These are phyloP conservation scores for Medicago ruthenica DNA, from an alignment of 306 rosid genomes.

Conservation along the genomic window DNA sequence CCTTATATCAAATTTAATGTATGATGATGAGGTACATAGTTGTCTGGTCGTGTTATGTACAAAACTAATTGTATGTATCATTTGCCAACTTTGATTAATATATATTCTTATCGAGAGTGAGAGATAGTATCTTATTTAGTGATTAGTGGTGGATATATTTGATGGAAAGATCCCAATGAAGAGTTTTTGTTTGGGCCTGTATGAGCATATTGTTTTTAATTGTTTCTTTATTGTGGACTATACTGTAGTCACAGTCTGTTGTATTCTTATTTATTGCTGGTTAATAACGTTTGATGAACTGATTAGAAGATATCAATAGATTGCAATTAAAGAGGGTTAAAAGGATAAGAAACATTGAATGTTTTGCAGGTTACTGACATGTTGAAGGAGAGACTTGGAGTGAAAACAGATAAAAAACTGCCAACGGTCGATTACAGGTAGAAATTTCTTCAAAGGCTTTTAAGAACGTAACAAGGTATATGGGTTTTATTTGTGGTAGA, in stretches of 20 bases:
- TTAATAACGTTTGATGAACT: constrained; percentile 17
- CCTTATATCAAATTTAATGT: constrained; percentile 74
- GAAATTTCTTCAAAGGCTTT: constrained; percentile 39
- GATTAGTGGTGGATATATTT: background rate
- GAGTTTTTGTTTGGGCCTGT: background rate
- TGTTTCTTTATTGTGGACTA: constrained; percentile 30
- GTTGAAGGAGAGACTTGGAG: constrained; percentile 78
- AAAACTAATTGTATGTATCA: background rate
- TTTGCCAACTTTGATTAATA: background rate
- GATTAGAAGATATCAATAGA: constrained; percentile 32
- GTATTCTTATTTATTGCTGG: constrained; percentile 20
- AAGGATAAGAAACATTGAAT: constrained; percentile 38
- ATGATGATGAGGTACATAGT: constrained; percentile 85
- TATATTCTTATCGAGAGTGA: background rate
- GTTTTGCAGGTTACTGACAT: constrained; percentile 70
- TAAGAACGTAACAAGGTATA: constrained; percentile 27
- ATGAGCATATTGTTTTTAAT: constrained; percentile 18
- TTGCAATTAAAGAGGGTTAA: constrained; percentile 23
- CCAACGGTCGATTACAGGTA: constrained; percentile 88
- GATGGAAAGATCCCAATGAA: background rate
- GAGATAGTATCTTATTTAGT: background rate
- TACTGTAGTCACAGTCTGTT: background rate
- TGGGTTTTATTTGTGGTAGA: constrained; percentile 21
- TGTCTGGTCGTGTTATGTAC: constrained; percentile 32
- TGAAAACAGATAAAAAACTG: constrained; percentile 62